These are phyloP conservation scores for Talaromyces sp. DNA, from an alignment of 2,329 filamentous ascomycete species.

Conservation along the genomic window DNA sequence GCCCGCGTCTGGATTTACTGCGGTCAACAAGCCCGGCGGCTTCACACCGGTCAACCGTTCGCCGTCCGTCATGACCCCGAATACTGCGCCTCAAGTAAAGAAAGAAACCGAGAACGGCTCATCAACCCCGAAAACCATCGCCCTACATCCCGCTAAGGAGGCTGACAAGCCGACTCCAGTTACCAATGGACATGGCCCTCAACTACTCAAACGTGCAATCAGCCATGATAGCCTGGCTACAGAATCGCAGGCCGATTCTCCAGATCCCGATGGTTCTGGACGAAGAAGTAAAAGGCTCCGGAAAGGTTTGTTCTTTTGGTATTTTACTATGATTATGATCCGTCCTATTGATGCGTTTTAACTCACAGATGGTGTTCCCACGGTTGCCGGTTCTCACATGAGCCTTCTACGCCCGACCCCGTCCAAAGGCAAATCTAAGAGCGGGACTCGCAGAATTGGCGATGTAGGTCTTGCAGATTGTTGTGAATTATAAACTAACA, in stretches of 20 bases:
- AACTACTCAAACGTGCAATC: slow-evolving; percentile 71
- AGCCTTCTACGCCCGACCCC: slow-evolving; percentile 81
- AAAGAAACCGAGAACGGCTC: slow-evolving; percentile 53
- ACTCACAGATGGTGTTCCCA: slow-evolving; percentile 56
- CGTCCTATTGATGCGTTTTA: slow-evolving; percentile 2
- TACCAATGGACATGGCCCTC: slow-evolving; percentile 49
- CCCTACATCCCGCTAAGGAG: slow-evolving; percentile 47
- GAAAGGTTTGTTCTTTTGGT: slow-evolving; percentile 59
- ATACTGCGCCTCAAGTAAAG: slow-evolving; percentile 40
- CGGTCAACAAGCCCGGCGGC: slow-evolving; percentile 60
- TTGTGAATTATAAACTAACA: slow-evolving; percentile 19
- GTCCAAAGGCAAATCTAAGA: slow-evolving; percentile 53
- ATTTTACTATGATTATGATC: background rate
- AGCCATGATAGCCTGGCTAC: slow-evolving; percentile 51
- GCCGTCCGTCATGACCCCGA: slow-evolving; percentile 40
- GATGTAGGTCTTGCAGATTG: slow-evolving; percentile 43
- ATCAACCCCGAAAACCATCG: slow-evolving; percentile 59
- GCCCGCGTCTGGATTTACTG: slow-evolving; percentile 58
- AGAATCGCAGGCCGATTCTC: slow-evolving; percentile 38
- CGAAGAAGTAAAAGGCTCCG: slow-evolving; percentile 89
- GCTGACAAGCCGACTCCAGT: slow-evolving; percentile 36
- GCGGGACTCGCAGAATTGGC: slow-evolving; percentile 53
- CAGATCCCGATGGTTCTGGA: slow-evolving; percentile 61
- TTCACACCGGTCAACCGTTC: slow-evolving; percentile 59
- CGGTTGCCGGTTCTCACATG: slow-evolving; percentile 95